Base-by-base conservation (phyloP, 1,284 basidiomycete genomes). In the Phylloporus sp. region DNA sequence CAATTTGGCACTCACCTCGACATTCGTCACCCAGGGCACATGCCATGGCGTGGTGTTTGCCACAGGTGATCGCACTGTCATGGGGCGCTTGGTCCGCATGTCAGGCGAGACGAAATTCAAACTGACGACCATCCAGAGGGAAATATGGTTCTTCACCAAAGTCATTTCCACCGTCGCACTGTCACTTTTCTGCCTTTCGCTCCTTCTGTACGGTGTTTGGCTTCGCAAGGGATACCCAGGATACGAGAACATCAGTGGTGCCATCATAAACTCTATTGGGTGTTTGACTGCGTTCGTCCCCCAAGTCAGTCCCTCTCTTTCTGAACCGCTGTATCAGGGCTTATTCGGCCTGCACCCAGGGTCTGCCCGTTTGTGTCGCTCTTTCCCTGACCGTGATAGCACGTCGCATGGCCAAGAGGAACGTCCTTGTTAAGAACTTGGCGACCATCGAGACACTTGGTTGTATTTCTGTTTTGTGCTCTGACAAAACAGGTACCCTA, bases 401-500 rank as follows among this genome's bases (percentile, higher is more conserved):
- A 18, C 79, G 81, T 47, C 79, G 79, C n/a, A 81, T 86, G 71
- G 77, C 79, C 10, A 81, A 82, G 66, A 79, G 82, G 56, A 80
- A 84, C 58, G 82, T 88, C 8, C 79, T 89, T 4, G 84, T 84
- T 68, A 89, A 88, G 69, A 82, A 82, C 63, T 78, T 89, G 59
- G 82, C 86, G 54, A 87, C 85, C 0, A 85, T 87, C 66, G 87
- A 81, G 72, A 87, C 87, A 0, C 81, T 89, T 11, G 87, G 88
- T 0, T 80, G 81, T 42, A 85, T 89, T 65, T 82, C 82, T 40
- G 83, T 88, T 42, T 68, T 87, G 52, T 85, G 83, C 71, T 83
- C 84, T 6, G 86, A 88, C 75, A 88, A 87, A n/a, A 75, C 74
- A 0, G 81, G 88, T 13, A 90, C 77, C 24, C 73, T 79, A 61